A percentile compares a stretch with the other conserved stretches of the same genome.
Evolutionary conservation across 805 yeast species (phyloP).

Genomic region (Candida caryicola): DNA sequence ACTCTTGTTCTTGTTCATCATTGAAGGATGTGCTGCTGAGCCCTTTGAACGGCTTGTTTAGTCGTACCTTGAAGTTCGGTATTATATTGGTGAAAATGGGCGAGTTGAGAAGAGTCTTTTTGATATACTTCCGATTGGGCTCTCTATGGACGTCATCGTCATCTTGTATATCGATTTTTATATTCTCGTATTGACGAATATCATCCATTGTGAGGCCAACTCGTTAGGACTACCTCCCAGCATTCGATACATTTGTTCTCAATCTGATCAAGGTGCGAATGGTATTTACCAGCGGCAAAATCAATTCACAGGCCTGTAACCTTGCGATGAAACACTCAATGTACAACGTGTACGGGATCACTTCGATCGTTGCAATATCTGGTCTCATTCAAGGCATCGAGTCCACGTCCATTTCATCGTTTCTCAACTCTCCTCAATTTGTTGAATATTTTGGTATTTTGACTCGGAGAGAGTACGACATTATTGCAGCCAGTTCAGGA

Average conservation of each 20-base stretch:
- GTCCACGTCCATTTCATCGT: conserved; percentile 21
- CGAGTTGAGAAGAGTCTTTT: conserved; percentile 40
- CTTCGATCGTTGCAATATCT: conserved; percentile 16
- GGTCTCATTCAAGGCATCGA: conserved; percentile 31
- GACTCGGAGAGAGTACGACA: conserved; percentile 20
- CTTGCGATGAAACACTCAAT: not conserved
- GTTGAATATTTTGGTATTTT: conserved; percentile 18
- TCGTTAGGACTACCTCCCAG: too few relatives aligned
- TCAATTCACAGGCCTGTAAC: too few relatives aligned
- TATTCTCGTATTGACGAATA: conserved; percentile 9
- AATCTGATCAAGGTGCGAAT: too few relatives aligned
- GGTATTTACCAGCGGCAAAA: too few relatives aligned
- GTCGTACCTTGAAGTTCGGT: conserved; percentile 30
- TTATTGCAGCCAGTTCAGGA: conserved; percentile 25
- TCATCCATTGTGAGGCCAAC: conserved; percentile 9
- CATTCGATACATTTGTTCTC: too few relatives aligned
- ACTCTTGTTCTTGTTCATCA: conserved; percentile 36
- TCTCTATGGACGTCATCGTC: not conserved
- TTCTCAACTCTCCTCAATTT: conserved; percentile 20
- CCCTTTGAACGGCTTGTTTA: conserved; percentile 32
- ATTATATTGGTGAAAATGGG: conserved; percentile 36
- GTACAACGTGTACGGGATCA: conserved; percentile 7
- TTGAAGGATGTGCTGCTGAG: conserved; percentile 32
- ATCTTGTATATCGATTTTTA: conserved; percentile 10
- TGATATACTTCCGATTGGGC: conserved; percentile 11